Conservation (phyloP, 495 filamentous ascomycete genomes). For the Aspergillus olivimuriae region DNA sequence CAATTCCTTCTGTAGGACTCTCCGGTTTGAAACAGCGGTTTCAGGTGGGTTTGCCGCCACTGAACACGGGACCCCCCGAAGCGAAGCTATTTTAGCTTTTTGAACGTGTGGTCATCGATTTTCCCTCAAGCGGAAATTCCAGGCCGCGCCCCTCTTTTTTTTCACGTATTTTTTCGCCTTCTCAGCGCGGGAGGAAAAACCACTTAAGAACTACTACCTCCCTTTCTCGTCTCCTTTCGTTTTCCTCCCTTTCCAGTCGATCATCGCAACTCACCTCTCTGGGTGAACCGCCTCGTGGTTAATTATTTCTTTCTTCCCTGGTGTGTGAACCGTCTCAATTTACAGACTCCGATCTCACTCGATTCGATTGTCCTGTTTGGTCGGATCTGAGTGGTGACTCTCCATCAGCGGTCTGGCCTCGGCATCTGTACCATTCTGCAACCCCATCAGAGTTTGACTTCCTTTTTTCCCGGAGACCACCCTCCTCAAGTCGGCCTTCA, state of each 20-base stretch:
- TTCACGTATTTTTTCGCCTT: conserved; percentile 7
- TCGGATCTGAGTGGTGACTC: conserved; percentile 1
- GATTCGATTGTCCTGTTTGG: too few relatives aligned
- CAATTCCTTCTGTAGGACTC: too few relatives aligned
- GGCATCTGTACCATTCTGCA: background rate
- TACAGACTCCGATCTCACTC: too few relatives aligned
- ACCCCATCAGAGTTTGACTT: background rate
- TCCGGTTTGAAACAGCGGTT: too few relatives aligned
- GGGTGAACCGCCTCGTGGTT: background rate
- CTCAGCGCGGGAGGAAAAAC: background rate
- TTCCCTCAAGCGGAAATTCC: conserved; percentile 22
- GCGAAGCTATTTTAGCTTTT: background rate
- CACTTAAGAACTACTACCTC: background rate
- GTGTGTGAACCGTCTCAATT: too few relatives aligned
- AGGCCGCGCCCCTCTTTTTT: conserved; percentile 14
- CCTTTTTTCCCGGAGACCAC: too few relatives aligned
- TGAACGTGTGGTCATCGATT: background rate
- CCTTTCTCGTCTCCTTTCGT: conserved; percentile 5
- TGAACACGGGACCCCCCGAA: background rate
- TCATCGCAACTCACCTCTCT: conserved; percentile 9
- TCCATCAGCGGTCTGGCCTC: background rate
- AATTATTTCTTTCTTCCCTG: background rate
- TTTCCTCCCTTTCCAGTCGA: conserved; percentile 2
- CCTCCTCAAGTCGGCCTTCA: too few relatives aligned
- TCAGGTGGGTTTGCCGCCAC: too few relatives aligned